Base-by-base conservation (phyloP, 306 rosid species). In the Alnus glutinosa region DNA sequence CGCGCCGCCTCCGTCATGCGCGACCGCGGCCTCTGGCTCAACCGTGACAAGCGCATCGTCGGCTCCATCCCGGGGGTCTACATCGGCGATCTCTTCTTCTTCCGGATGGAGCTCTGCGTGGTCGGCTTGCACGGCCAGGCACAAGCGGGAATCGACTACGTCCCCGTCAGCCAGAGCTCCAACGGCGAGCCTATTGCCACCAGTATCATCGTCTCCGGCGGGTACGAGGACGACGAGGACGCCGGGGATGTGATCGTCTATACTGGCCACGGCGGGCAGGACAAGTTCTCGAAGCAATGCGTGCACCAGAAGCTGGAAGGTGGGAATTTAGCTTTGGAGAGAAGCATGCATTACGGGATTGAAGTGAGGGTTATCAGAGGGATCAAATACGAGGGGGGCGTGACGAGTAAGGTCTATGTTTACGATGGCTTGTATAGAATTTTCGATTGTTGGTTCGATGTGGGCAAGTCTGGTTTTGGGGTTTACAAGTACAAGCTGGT, bases 221-320 rank as follows among this genome's bases (percentile, higher is more conserved):
- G 98, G 3, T 96, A 93, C 14, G 99, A 90, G 84, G 99, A 93
- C 64, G 99, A 93, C 55, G 86, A 89, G 42, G 99, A 96, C 71
- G 82, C 84, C 2, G 98, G 98, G 4, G 98, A 96, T 71, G 91
- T 89, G 37, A 88, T 96, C 64, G 91, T 90, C 32, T 93, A 93
- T 70, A 87, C 99, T 0, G 97, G 98, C n/a, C 99, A 96, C 68
- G 99, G 97, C 3, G 98, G 99, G 66, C 98, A 93, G 85, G 97
- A 90, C 77, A 96, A 93, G 86, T 68, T 85, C 15, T 85, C 86
- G 37, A 89, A 63, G 77, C 99, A 96, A 76, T 90, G 92, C 75
- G 83, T 72, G 66, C 90, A 96, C 69, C 97, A 93, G 87, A 96
- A 93, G 87, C 79, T 96, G 58, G 98, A 96, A 80, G 94, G 96